Evolutionary conservation across 805 yeast genomes (phyloP).

Genomic region (Kazachstania taianensis): DNA sequence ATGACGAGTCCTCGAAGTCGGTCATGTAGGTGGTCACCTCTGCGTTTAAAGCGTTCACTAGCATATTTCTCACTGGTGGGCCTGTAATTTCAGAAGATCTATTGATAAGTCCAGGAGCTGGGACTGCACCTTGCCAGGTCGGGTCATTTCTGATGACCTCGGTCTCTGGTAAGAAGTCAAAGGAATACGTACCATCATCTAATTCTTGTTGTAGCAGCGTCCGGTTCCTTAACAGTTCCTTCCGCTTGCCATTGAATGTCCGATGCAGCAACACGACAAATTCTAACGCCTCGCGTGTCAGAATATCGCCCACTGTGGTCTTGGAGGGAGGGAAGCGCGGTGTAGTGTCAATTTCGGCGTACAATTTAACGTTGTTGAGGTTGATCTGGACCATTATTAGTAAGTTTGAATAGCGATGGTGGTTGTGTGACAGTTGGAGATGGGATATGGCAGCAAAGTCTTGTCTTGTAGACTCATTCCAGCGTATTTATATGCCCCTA

Average conservation of each 20-base stretch:
- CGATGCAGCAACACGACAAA: constrained; percentile 67
- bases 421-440: too few species aligned
- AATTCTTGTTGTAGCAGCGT: constrained; percentile 47
- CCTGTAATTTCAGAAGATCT: constrained; percentile 80
- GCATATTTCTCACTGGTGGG: constrained; percentile 77
- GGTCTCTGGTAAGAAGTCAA: constrained; percentile 63
- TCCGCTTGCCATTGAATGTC: constrained; percentile 54
- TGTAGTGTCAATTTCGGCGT: constrained; percentile 26
- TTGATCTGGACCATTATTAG: constrained; percentile 18
- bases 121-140: constrained; percentile 65
- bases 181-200: constrained; percentile 44
- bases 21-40: constrained; percentile 77
- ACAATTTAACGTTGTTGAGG: constrained; percentile 29
- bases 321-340: constrained; percentile 30
- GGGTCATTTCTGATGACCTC: constrained; percentile 58
- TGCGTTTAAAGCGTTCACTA: constrained; percentile 70
- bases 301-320: constrained; percentile 31
- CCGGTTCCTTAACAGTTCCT: constrained; percentile 51
- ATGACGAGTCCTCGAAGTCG: constrained; percentile 78
- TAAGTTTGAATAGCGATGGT: neutral
- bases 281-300: constrained; percentile 42
- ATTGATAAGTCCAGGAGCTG: constrained; percentile 63
- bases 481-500: too few species aligned
- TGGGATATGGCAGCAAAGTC: too few species aligned
- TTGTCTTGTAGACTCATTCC: too few species aligned